Evolutionary conservation across 23 red algal species (phyloP).

Genomic region (Agarophyton chilense): DNA sequence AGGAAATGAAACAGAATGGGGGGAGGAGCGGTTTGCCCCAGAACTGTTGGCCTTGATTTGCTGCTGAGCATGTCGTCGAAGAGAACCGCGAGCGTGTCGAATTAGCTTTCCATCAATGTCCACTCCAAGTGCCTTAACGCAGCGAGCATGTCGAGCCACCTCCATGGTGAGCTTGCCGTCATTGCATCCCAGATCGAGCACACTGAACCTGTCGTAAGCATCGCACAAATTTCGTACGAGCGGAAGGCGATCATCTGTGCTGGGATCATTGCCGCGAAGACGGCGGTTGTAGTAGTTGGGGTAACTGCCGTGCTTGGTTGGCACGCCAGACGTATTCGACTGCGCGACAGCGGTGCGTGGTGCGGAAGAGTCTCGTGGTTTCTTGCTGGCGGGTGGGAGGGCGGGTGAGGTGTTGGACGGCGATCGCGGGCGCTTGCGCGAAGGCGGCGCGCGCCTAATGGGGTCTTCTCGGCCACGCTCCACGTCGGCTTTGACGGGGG

Average conservation of each 20-base stretch:
- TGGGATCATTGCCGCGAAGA: slow-evolving; percentile 12
- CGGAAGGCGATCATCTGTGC: slow-evolving; percentile 42
- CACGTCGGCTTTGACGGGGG: neutral
- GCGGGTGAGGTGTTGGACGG: neutral
- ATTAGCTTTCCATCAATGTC: slow-evolving; percentile 73
- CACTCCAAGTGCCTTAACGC: slow-evolving; percentile 43
- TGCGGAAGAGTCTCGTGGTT: neutral
- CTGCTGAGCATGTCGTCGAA: neutral
- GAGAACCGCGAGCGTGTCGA: slow-evolving; percentile 27
- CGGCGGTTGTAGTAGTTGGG: slow-evolving; percentile 56
- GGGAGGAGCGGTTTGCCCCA: neutral
- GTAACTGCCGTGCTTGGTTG: slow-evolving; percentile 40
- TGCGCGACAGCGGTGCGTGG: neutral
- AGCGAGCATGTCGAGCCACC: slow-evolving; percentile 5
- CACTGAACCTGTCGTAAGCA: neutral
- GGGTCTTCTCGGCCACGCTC: too few species aligned
- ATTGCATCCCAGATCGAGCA: slow-evolving; percentile 88
- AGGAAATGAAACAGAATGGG: slow-evolving; percentile 21
- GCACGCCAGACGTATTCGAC: neutral
- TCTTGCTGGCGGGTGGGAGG: neutral
- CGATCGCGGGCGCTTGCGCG: neutral
- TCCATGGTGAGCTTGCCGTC: slow-evolving; percentile 58
- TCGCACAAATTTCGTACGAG: neutral
- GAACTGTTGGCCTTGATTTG: neutral
- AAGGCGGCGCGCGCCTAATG: too few species aligned